phyloP scores from a whole-genome alignment of 805 yeast genomes.

The Candida sphagnicola region DNA sequence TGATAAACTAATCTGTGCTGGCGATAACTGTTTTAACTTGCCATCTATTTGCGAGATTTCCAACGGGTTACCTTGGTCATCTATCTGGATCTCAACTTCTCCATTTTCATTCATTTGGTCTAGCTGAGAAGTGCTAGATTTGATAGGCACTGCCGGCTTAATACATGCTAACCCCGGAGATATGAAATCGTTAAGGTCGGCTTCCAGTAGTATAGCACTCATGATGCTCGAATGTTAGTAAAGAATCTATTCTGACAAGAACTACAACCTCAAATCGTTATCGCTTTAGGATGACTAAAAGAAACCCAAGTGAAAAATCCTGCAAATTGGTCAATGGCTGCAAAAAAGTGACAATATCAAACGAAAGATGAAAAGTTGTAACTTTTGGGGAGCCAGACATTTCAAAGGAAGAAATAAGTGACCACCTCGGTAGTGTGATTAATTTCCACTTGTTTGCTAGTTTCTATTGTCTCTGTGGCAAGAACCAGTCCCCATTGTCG shows the following conservation, averaged over 20 bases:
- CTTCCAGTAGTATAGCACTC: constrained; percentile 87
- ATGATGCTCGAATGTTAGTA: constrained; percentile 27
- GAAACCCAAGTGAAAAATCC: no score
- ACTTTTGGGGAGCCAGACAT: no score
- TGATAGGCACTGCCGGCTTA: constrained; percentile 53
- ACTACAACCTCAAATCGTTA: not conserved
- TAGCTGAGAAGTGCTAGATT: not conserved
- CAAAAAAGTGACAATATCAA: no score
- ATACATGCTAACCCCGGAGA: constrained; percentile 93
- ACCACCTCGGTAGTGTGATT: no score
- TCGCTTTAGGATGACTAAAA: constrained; percentile 1
- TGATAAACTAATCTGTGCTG: constrained; percentile 84
- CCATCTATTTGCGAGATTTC: constrained; percentile 68
- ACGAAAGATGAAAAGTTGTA: no score
- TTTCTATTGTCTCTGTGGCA: no score
- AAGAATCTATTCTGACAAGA: not conserved
- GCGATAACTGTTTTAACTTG: constrained; percentile 47
- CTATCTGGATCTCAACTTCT: constrained; percentile 56
- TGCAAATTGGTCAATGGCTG: not conserved
- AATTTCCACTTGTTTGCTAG: no score
- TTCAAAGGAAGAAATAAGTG: no score
- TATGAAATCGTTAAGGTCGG: constrained; percentile 91
- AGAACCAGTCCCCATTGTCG: no score
- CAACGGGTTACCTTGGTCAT: constrained; percentile 53
- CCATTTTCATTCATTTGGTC: constrained; percentile 15